Evolutionary conservation across 345 rosid genomes (phyloP).

Genomic region (Noccaea caerulescens): DNA sequence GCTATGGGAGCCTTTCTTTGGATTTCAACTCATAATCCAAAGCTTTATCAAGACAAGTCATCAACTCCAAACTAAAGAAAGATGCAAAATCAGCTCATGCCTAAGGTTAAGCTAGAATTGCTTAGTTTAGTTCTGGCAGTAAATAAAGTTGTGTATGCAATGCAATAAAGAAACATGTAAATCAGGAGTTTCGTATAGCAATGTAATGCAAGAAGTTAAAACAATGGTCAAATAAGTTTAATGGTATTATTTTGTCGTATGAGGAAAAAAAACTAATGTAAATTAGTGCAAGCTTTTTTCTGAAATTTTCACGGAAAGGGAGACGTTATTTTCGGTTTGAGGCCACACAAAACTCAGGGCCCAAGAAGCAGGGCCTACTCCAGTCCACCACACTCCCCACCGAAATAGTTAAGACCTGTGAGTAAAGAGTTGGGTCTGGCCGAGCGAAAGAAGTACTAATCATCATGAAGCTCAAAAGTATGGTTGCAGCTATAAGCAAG

Average conservation of each 20-base stretch:
- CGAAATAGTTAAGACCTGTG: background rate
- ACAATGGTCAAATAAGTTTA: background rate
- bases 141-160: too few relatives aligned
- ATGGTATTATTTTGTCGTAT: background rate
- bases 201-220: background rate
- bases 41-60: conserved; percentile 35
- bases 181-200: conserved; percentile 25
- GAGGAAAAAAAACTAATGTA: background rate
- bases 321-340: background rate
- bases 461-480: background rate
- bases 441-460: conserved; percentile 2
- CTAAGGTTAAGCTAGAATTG: background rate
- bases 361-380: background rate
- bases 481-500: conserved; percentile 7
- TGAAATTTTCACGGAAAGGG: background rate
- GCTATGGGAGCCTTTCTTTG: conserved; percentile 79
- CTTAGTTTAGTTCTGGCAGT: background rate
- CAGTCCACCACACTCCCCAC: background rate
- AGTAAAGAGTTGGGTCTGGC: background rate
- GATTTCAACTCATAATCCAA: conserved; percentile 42
- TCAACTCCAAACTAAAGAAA: conserved; percentile 24
- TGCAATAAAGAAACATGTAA: conserved; percentile 29
- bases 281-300: background rate
- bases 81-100: background rate
- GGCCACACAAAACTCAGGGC: background rate